phyloP scores from a whole-genome alignment of 371 early-diverging fungal genomes.

The Rhizomucor miehei region DNA sequence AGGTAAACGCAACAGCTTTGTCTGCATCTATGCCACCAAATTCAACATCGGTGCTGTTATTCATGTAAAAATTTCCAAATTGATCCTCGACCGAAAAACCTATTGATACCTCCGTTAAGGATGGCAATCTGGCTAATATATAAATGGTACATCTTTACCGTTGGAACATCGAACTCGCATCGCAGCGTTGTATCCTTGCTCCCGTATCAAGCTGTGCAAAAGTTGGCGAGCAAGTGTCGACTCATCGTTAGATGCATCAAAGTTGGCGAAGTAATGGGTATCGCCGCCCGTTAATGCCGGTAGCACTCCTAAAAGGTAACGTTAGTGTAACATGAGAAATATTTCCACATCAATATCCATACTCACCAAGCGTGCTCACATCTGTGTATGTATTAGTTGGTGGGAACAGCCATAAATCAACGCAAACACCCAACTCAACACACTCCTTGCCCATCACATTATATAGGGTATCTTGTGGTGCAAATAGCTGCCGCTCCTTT shows the following conservation, averaged over 20 bases:
- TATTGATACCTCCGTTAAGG: slow-evolving; percentile 8
- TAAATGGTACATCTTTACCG: slow-evolving; percentile 38
- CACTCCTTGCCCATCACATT: slow-evolving; percentile 75
- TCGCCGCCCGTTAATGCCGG: slow-evolving; percentile 90
- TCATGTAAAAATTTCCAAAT: slow-evolving; percentile 92
- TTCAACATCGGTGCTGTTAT: slow-evolving; percentile 89
- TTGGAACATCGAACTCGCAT: slow-evolving; percentile 90
- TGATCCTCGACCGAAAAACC: slow-evolving; percentile 81
- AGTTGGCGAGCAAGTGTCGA: slow-evolving; percentile 67
- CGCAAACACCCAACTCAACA: slow-evolving; percentile 75
- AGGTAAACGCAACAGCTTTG: slow-evolving; percentile 70
- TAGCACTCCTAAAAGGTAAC: slow-evolving; percentile 57
- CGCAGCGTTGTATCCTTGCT: slow-evolving; percentile 87
- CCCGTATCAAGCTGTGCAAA: slow-evolving; percentile 58
- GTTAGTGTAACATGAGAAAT: not conserved
- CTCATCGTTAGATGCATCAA: slow-evolving; percentile 67
- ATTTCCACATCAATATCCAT: not conserved
- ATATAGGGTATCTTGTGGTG: slow-evolving; percentile 86
- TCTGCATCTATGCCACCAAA: slow-evolving; percentile 85
- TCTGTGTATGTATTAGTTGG: slow-evolving; percentile 73
- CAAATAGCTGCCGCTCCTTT: slow-evolving; percentile 83
- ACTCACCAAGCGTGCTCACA: slow-evolving; percentile 72
- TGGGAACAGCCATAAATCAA: slow-evolving; percentile 83
- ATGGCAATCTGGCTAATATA: not conserved
- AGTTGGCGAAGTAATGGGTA: slow-evolving; percentile 74